phyloP scores from a whole-genome alignment of 352 stramenopile genomes.

The Pythium periplocum region DNA sequence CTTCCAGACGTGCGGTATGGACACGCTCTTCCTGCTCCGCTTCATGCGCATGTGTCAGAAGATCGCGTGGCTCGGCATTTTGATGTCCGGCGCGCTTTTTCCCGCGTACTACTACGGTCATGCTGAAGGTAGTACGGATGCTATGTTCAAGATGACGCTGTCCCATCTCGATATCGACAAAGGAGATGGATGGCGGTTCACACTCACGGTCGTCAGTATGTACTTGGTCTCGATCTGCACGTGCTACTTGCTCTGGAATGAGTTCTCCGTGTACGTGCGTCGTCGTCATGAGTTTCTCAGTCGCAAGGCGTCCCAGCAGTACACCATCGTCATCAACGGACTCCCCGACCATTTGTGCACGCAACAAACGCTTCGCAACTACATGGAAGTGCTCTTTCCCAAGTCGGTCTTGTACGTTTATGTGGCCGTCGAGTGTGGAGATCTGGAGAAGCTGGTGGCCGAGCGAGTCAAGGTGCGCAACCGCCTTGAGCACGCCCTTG shows the following conservation, averaged over 20 bases:
- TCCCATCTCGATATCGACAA: conserved; percentile 41
- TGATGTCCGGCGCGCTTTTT: conserved; percentile 63
- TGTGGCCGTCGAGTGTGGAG: conserved; percentile 67
- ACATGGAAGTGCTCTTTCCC: conserved; percentile 69
- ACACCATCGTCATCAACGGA: conserved; percentile 71
- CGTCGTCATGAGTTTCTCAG: conserved; percentile 73
- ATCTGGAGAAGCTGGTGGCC: conserved; percentile 66
- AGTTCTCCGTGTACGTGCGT: conserved; percentile 73
- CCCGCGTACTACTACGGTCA: conserved; percentile 74
- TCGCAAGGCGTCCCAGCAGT: conserved; percentile 60
- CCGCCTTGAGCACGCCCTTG: conserved; percentile 63
- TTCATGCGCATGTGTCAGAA: conserved; percentile 73
- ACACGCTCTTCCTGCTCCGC: conserved; percentile 78
- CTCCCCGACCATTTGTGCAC: conserved; percentile 69
- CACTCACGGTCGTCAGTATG: conserved; percentile 58
- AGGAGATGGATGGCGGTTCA: conserved; percentile 47
- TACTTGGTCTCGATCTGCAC: conserved; percentile 54
- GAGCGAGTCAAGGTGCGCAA: conserved; percentile 65
- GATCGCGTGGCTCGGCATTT: conserved; percentile 44
- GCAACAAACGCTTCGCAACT: conserved; percentile 72
- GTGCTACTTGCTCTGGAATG: conserved; percentile 57
- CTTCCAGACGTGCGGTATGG: conserved; percentile 63
- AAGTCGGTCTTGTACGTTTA: conserved; percentile 64
- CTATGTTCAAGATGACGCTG: conserved; percentile 66
- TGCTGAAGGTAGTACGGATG: conserved; percentile 19